Evolutionary conservation across 805 yeast genomes (phyloP), one percentile per base, ranked within the genome.

Genomic region (Kodamaea jinghongensis): DNA sequence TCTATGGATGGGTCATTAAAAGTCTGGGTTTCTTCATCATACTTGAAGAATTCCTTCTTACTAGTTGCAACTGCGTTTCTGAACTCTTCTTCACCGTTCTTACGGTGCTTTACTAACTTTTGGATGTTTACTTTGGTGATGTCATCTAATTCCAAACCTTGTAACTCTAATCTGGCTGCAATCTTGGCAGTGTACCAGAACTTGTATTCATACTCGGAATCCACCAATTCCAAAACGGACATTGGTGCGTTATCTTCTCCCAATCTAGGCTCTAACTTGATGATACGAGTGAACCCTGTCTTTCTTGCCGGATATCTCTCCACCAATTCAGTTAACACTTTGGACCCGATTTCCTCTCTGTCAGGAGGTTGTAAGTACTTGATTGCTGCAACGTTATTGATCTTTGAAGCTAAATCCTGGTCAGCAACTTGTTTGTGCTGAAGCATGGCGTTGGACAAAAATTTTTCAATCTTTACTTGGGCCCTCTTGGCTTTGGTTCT

Each of bases 161-260:
- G 87, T 36, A 73, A 63, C 62, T 85, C 81, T 38, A 83, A 67
- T 49, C 96, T 74, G n/a, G 95, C 96, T 4, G 85, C 91, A 3
- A 79, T 71, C 60, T 86, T 78, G n/a, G 96, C 96, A 6, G 79
- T 73, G 53, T 78, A 66, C 79, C 95, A 85, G 48, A 79, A 75
- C 51, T 82, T 78, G 71, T 86, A 74, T 56, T 87, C 96, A 43
- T 52, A 63, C 3, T 58, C 67, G 1, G 70, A 57, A 51, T 86
- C 96, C 1, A 91, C 95, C 34, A 93, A 70, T 62, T 93, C 99
- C 39, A 93, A 56, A 6, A 90, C 81, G 0, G 93, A 81, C 72
- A 86, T 93, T 23, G 90, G 90, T 0, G 97, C 96, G 45, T 81
- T 84, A 59, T 93, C 99, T 45, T 67, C 71, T 41, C 93, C 90